These are phyloP conservation scores for Cornus florida DNA, from an alignment of 148 eudicot species.

Conservation along the genomic window DNA sequence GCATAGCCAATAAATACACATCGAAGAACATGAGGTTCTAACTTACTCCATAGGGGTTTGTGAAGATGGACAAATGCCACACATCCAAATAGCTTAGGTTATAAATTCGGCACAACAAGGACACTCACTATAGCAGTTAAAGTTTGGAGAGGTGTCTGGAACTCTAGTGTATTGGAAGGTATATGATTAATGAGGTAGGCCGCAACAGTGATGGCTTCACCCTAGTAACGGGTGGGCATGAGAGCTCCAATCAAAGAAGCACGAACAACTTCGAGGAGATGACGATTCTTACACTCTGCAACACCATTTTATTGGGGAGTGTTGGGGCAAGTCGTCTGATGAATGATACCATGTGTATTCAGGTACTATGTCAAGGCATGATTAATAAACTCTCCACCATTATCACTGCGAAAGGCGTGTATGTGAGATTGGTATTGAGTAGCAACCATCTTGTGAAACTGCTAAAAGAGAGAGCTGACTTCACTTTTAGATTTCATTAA, in stretches of 20 bases:
- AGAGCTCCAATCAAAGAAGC: background rate
- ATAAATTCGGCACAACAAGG: background rate
- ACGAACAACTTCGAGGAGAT: too few species aligned
- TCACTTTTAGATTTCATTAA: background rate
- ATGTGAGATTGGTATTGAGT: too few species aligned
- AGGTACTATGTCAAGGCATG: background rate
- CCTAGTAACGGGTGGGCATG: slow-evolving; percentile 1
- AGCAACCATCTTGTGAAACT: too few species aligned
- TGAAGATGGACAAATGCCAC: background rate
- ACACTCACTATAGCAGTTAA: background rate
- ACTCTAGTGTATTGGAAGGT: background rate
- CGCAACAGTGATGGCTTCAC: background rate
- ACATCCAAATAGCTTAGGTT: background rate
- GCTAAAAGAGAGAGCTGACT: too few species aligned
- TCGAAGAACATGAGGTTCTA: too few species aligned
- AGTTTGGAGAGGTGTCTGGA: background rate
- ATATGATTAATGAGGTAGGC: background rate
- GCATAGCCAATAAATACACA: background rate
- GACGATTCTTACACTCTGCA: too few species aligned
- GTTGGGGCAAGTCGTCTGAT: too few species aligned
- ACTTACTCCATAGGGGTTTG: too few species aligned
- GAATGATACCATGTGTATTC: too few species aligned
- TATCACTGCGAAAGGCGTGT: too few species aligned
- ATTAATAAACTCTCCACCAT: too few species aligned
- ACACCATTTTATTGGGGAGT: too few species aligned